Base-by-base conservation (phyloP, 495 filamentous ascomycete species). In the Pyrenula massariospora region DNA sequence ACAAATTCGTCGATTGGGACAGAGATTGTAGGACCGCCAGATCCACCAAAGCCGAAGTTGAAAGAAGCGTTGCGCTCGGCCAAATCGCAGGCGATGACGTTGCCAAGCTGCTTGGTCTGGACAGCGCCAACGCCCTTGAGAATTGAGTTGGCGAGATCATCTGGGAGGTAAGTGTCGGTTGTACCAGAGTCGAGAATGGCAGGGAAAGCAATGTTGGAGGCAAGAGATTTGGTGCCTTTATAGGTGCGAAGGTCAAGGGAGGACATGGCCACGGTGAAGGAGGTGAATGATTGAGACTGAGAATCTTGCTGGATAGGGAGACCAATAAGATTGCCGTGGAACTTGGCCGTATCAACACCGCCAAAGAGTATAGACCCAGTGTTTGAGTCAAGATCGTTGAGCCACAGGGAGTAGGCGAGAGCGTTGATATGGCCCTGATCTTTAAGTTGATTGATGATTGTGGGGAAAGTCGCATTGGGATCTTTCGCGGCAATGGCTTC, bases 361-460 rank as follows among this genome's bases (percentile, higher is more conserved):
- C 91, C 91, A 62, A 96, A 96, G 12, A 96, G 77, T 57, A 96
- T 85, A 60, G 77, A 83, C 24, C 91, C 91, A n/a, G 76, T 84
- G 60, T 72, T 74, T 22, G 81, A 73, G 56, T 84, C 76, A 0
- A 91, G 76, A 60, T 91, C 87, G 71, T 95, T 89, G 24, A 96
- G 76, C 89, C 89, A 96, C 0, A 96, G 68, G 58, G 82, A 87
- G 68, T 91, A 96, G 20, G 88, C 88, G 49, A 82, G 81, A 12
- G 86, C 82, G 36, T 82, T 76, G 65, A 91, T 93, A 50, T 78
- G 58, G 12, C 82, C 83, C 22, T 84, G 74, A 42, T 82, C 68
- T 15, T 81, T 79, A 69, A 95, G 73, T 52, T 81, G 69, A 55
- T 73, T 67, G 0, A 86, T 81, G 8, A 92, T 70, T 65, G 91